Evolutionary conservation across 129 eudicot species (phyloP).

Genomic region (Ambrosia trifida): DNA sequence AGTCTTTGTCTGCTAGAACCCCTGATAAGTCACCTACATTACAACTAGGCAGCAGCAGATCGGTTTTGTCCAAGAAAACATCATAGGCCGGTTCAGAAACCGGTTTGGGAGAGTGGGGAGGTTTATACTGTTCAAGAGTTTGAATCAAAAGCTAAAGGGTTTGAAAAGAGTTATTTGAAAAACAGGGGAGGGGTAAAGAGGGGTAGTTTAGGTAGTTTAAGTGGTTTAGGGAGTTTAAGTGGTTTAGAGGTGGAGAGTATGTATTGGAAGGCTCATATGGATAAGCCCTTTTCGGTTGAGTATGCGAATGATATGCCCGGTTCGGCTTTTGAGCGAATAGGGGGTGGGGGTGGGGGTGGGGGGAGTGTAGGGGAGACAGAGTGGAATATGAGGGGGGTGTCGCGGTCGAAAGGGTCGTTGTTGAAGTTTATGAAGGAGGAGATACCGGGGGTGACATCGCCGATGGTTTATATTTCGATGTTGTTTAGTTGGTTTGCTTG

Average conservation of each 20-base stretch:
- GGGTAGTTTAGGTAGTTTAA: slow-evolving; percentile 14
- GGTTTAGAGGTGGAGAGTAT: slow-evolving; percentile 67
- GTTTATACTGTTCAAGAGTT: slow-evolving; percentile 61
- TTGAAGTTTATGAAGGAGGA: slow-evolving; percentile 92
- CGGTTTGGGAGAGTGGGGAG: slow-evolving; percentile 97
- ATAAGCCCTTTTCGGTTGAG: slow-evolving; percentile 87
- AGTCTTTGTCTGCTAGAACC: slow-evolving; percentile 59
- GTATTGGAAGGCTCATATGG: slow-evolving; percentile 85
- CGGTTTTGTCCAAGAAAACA: slow-evolving; percentile 84
- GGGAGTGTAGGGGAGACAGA: slow-evolving; percentile 77
- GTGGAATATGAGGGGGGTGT: slow-evolving; percentile 92
- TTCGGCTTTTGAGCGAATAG: slow-evolving; percentile 61
- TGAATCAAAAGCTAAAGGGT: slow-evolving; percentile 66
- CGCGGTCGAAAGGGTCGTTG: slow-evolving; percentile 72
- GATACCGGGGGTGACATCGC: slow-evolving; percentile 97
- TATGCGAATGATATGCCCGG: slow-evolving; percentile 99
- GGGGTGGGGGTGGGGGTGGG: slow-evolving; percentile 34
- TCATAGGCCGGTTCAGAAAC: slow-evolving; percentile 75
- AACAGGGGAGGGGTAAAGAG: slow-evolving; percentile 40
- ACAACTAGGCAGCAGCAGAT: slow-evolving; percentile 88
- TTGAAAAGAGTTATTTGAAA: slow-evolving; percentile 60
- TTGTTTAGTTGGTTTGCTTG: slow-evolving; percentile 99
- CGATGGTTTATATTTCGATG: slow-evolving; percentile 92
- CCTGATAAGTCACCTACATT: slow-evolving; percentile 61
- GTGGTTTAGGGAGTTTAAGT: slow-evolving; percentile 39